These are phyloP conservation scores for Vicia sativa DNA, from an alignment of 306 rosid genomes.

Conservation along the genomic window DNA sequence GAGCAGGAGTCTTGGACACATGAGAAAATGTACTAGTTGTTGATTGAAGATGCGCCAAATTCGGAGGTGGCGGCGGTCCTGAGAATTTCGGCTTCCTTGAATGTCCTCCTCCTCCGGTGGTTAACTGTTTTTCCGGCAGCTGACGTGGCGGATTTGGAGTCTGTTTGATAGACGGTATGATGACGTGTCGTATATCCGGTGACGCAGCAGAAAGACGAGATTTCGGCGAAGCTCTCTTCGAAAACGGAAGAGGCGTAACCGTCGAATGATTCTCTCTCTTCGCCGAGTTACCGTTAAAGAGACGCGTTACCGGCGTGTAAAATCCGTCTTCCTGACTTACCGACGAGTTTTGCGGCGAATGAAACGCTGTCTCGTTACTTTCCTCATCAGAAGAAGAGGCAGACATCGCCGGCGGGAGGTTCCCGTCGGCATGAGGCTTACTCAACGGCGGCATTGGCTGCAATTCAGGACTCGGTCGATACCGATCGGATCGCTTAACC, in stretches of 20 bases:
- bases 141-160: conserved; percentile 44
- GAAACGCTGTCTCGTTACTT: conserved; percentile 67
- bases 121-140: conserved; percentile 17
- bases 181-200: conserved; percentile 51
- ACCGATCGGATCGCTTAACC: conserved; percentile 76
- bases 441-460: conserved; percentile 86
- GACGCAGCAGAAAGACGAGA: conserved; percentile 56
- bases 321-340: conserved; percentile 60
- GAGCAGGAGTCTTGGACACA: conserved; percentile 35
- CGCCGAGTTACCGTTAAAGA: conserved; percentile 49
- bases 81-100: conserved; percentile 64
- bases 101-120: conserved; percentile 37
- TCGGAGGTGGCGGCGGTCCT: conserved; percentile 74
- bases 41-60: conserved; percentile 62
- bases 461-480: conserved; percentile 91
- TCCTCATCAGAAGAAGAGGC: conserved; percentile 60
- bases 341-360: conserved; percentile 77
- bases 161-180: conserved; percentile 49
- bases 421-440: conserved; percentile 46
- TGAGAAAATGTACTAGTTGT: conserved; percentile 39
- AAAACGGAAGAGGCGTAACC: conserved; percentile 50
- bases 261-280: conserved; percentile 32
- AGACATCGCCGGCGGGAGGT: conserved; percentile 50
- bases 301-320: conserved; percentile 72
- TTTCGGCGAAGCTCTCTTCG: conserved; percentile 82